A percentile compares a stretch with the other conserved stretches of the same genome.
Conservation (phyloP, 345 rosid genomes). For the Adansonia digitata region DNA sequence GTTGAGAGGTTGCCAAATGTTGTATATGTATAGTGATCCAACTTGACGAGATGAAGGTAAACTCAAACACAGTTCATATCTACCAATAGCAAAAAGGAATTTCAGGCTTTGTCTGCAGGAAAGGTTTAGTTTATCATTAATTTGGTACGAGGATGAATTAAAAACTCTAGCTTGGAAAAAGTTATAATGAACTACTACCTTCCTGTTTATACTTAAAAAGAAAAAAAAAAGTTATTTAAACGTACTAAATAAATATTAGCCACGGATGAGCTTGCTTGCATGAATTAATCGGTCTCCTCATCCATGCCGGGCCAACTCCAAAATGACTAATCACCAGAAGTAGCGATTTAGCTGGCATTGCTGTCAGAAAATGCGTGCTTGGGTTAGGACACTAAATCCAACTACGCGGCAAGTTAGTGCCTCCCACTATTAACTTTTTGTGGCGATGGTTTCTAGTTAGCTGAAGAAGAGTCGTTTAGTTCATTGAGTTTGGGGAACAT, state of each 20-base stretch:
- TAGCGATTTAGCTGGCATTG: conserved; percentile 3
- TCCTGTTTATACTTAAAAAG: too few relatives aligned
- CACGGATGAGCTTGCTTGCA: neutral
- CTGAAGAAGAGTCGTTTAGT: too few relatives aligned
- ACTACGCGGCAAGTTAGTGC: neutral
- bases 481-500: too few relatives aligned
- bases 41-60: too few relatives aligned
- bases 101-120: neutral
- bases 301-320: neutral
- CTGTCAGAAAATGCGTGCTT: neutral
- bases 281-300: neutral
- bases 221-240: too few relatives aligned
- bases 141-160: neutral
- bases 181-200: too few relatives aligned
- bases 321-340: neutral
- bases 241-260: too few relatives aligned
- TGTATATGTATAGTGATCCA: too few relatives aligned
- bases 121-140: neutral
- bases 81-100: neutral
- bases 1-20: too few relatives aligned
- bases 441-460: too few relatives aligned
- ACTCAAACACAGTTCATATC: too few relatives aligned
- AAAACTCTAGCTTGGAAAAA: neutral
- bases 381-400: neutral
- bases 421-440: neutral